phyloP scores from a whole-genome alignment of 2,329 filamentous ascomycete species.

The Beauveria pseudobassiana region DNA sequence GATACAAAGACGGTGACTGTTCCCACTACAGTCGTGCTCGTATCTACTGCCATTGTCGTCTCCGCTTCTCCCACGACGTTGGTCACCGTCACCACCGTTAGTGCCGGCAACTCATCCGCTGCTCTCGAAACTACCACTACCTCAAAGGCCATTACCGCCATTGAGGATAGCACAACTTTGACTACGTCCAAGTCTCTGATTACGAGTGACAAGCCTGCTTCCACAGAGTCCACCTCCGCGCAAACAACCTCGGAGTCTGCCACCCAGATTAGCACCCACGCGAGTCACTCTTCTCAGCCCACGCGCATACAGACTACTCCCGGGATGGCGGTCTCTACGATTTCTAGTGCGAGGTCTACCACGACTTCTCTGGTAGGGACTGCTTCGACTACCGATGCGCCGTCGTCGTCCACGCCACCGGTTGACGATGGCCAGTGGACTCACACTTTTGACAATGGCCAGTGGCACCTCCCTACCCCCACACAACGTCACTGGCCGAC shows the following conservation, averaged over 20 bases:
- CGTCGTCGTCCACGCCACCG: constrained; percentile 13
- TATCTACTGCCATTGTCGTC: constrained; percentile 16
- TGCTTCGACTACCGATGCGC: not conserved
- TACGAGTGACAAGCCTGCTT: not conserved
- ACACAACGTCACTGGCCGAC: constrained; percentile 31
- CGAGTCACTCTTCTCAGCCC: not conserved
- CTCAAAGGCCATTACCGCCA: not conserved
- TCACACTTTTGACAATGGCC: constrained; percentile 34
- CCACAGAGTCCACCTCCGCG: not conserved
- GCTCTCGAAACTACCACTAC: not conserved
- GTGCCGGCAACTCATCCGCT: not conserved
- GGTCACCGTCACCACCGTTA: constrained; percentile 20
- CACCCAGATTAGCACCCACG: not conserved
- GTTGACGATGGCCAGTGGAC: constrained; percentile 14
- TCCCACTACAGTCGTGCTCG: not conserved
- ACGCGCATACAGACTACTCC: not conserved
- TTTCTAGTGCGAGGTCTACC: not conserved
- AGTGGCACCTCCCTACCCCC: constrained; percentile 38
- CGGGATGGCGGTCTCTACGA: too few relatives aligned
- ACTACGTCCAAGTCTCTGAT: not conserved
- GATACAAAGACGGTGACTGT: not conserved
- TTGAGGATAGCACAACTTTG: not conserved
- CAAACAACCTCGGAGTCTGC: constrained; percentile 11
- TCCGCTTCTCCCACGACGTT: constrained; percentile 18
- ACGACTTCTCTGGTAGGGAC: not conserved